phyloP scores from a whole-genome alignment of 1,139 yeast species.

The Blastobotrys apis region DNA sequence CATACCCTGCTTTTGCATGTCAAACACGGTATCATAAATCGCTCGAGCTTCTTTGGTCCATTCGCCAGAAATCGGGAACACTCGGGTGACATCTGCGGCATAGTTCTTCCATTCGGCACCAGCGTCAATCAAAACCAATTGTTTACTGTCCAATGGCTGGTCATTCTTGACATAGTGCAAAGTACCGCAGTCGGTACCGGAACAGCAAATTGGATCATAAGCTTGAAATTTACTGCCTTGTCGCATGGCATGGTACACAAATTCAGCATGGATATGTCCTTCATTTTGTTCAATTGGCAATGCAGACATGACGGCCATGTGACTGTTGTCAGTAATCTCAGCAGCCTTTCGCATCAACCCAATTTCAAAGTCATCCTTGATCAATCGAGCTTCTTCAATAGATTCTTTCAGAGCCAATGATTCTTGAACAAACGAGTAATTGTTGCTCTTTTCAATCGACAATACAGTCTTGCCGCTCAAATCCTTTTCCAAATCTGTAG shows the following conservation, averaged over 20 bases:
- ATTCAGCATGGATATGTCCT: conserved; percentile 92
- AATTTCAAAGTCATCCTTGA: conserved; percentile 80
- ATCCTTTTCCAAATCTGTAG: conserved; percentile 42
- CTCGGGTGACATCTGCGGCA: conserved; percentile 90
- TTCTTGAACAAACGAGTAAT: conserved; percentile 21
- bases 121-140: conserved; percentile 81
- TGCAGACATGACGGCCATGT: conserved; percentile 88
- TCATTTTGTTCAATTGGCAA: conserved; percentile 82
- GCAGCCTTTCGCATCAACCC: conserved; percentile 75
- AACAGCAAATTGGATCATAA: conserved; percentile 93
- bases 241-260: conserved; percentile 85
- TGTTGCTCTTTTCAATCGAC: conserved; percentile 40
- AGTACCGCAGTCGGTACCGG: conserved; percentile 89
- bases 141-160: conserved; percentile 52
- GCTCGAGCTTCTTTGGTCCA: conserved; percentile 85
- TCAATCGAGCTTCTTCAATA: conserved; percentile 77
- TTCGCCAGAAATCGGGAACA: conserved; percentile 86
- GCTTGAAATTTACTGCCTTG: conserved; percentile 88
- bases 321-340: conserved; percentile 80
- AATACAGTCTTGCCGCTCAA: conserved; percentile 32
- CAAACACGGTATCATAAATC: conserved; percentile 73
- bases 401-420: conserved; percentile 45
- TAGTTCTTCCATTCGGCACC: conserved; percentile 97
- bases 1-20: conserved; percentile 78
- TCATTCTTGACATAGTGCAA: conserved; percentile 87